These are phyloP conservation scores for Cladophialophora psammophila DNA, from an alignment of 2,329 filamentous ascomycete species.

Conservation along the genomic window DNA sequence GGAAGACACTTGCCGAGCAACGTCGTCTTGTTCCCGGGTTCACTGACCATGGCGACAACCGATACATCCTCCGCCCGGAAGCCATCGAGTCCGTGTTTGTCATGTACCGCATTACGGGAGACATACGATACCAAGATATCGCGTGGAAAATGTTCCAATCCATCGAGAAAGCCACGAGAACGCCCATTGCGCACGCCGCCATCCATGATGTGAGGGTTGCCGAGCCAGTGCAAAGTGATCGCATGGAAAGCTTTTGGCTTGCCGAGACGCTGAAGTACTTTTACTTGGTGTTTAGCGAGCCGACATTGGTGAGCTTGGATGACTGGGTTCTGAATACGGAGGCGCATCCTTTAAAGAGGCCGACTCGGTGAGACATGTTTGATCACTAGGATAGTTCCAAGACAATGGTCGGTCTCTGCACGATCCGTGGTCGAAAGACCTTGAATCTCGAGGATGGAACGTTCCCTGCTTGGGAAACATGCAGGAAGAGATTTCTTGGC, in stretches of 20 bases:
- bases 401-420: not conserved
- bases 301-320: slow-evolving; percentile 70
- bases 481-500: not conserved
- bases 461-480: not conserved
- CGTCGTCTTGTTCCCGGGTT: slow-evolving; percentile 62
- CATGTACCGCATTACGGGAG: slow-evolving; percentile 66
- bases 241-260: slow-evolving; percentile 90
- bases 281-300: slow-evolving; percentile 78
- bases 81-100: slow-evolving; percentile 69
- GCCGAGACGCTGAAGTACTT: slow-evolving; percentile 94
- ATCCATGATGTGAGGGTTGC: slow-evolving; percentile 49
- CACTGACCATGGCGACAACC: slow-evolving; percentile 61
- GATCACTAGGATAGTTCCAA: slow-evolving; percentile 1
- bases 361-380: slow-evolving; percentile 21
- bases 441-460: not conserved
- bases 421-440: not conserved
- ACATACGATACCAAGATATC: slow-evolving; percentile 54
- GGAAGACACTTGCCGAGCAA: slow-evolving; percentile 48
- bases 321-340: slow-evolving; percentile 64
- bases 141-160: slow-evolving; percentile 60
- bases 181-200: slow-evolving; percentile 53
- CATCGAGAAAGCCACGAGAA: slow-evolving; percentile 54
- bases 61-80: slow-evolving; percentile 70
- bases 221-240: slow-evolving; percentile 58
- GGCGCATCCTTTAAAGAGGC: slow-evolving; percentile 37